These are phyloP conservation scores for Zalaria obscura DNA, from an alignment of 2,329 filamentous ascomycete species.

Conservation along the genomic window DNA sequence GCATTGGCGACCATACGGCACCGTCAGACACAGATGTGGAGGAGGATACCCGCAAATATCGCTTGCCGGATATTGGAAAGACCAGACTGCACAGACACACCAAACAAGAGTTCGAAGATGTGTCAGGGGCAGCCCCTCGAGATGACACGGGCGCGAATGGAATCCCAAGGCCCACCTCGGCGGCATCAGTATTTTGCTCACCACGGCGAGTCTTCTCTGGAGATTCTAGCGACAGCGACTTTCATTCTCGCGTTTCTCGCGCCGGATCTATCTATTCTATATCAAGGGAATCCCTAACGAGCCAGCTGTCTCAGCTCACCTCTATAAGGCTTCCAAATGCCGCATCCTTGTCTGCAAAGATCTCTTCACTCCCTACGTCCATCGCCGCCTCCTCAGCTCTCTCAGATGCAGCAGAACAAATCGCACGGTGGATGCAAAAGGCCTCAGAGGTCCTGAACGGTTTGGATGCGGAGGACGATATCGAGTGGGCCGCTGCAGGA, in stretches of 20 bases:
- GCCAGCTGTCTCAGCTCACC: conserved; percentile 82
- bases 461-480: conserved; percentile 88
- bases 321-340: conserved; percentile 81
- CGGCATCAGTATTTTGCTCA: conserved; percentile 6
- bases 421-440: conserved; percentile 85
- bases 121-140: conserved; percentile 1
- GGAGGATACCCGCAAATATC: conserved; percentile 57
- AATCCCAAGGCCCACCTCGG: conserved; percentile 21
- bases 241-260: conserved; percentile 51
- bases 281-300: conserved; percentile 81
- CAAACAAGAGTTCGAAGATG: conserved; percentile 11
- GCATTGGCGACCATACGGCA: conserved; percentile 40
- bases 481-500: conserved; percentile 88
- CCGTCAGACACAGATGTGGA: conserved; percentile 34
- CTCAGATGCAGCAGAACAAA: conserved; percentile 79
- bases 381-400: conserved; percentile 72
- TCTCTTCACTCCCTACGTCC: conserved; percentile 73
- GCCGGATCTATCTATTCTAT: conserved; percentile 87
- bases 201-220: background rate
- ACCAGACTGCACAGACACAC: conserved; percentile 23
- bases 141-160: background rate
- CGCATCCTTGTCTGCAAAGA: conserved; percentile 65
- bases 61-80: conserved; percentile 57
- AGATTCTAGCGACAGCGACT: conserved; percentile 44
- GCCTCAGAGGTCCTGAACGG: conserved; percentile 79